A percentile compares a stretch with the other conserved stretches of the same genome.
Evolutionary conservation across 164 flowering plant species (phyloP).

Genomic region (Piper betle): DNA sequence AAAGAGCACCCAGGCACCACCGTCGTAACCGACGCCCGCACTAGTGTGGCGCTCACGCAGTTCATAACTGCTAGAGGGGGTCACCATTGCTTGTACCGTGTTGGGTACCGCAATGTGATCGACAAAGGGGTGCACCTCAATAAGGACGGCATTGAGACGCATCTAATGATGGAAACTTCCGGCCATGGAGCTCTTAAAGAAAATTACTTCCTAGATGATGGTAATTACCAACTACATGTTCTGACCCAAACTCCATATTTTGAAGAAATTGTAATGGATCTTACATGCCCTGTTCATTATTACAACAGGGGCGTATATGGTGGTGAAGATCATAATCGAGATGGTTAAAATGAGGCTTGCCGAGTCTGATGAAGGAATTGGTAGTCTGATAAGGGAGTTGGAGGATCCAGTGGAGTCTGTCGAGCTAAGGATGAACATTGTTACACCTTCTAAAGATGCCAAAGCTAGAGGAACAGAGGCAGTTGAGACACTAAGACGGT

Average conservation of each 20-base stretch:
- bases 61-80: slow-evolving; percentile 72
- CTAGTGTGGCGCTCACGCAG: slow-evolving; percentile 54
- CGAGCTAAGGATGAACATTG: slow-evolving; percentile 64
- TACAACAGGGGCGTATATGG: slow-evolving; percentile 81
- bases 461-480: slow-evolving; percentile 54
- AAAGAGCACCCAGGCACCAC: slow-evolving; percentile 71
- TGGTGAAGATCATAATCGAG: slow-evolving; percentile 84
- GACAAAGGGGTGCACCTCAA: slow-evolving; percentile 84
- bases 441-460: slow-evolving; percentile 51
- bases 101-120: slow-evolving; percentile 84
- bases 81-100: slow-evolving; percentile 74
- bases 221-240: slow-evolving; percentile 16
- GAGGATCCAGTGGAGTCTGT: slow-evolving; percentile 68
- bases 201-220: slow-evolving; percentile 84
- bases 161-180: slow-evolving; percentile 93
- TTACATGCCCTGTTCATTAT: not conserved
- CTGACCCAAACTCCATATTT: too few relatives aligned
- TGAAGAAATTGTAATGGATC: too few relatives aligned
- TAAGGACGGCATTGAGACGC: slow-evolving; percentile 63
- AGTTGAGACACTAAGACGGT: slow-evolving; percentile 54
- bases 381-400: slow-evolving; percentile 64
- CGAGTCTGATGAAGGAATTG: slow-evolving; percentile 57
- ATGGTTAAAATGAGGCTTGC: slow-evolving; percentile 84
- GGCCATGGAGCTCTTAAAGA: slow-evolving; percentile 95
- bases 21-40: slow-evolving; percentile 81